Evolutionary conservation across 371 early-diverging fungal species (phyloP).

Genomic region (Sporodiniella umbellata): DNA sequence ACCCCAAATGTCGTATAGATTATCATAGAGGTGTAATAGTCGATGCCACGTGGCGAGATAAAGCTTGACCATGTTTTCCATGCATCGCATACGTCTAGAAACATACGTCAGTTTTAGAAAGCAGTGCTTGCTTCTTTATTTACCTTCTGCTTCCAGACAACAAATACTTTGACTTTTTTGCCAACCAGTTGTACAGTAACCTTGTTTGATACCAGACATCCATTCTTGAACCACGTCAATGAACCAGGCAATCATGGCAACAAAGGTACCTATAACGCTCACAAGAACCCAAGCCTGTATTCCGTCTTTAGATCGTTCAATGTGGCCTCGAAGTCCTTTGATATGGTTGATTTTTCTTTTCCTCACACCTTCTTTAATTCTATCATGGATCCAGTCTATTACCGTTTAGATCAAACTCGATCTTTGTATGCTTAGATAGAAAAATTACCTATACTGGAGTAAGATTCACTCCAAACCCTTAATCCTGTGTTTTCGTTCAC

Average conservation of each 20-base stretch:
- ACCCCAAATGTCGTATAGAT: slow-evolving; percentile 43
- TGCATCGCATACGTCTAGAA: slow-evolving; percentile 32
- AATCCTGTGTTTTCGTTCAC: slow-evolving; percentile 60
- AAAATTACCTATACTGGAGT: slow-evolving; percentile 73
- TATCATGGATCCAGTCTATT: slow-evolving; percentile 90
- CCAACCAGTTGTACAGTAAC: slow-evolving; percentile 85
- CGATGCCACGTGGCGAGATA: slow-evolving; percentile 17
- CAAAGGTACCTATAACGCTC: slow-evolving; percentile 57
- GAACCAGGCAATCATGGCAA: slow-evolving; percentile 77
- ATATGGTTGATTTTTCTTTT: slow-evolving; percentile 58
- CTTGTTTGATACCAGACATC: slow-evolving; percentile 78
- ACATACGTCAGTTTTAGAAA: no score
- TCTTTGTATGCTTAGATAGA: not conserved
- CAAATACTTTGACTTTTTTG: slow-evolving; percentile 87
- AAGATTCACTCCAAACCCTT: slow-evolving; percentile 63
- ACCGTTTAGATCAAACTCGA: no score
- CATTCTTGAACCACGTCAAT: slow-evolving; percentile 79
- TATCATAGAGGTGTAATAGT: slow-evolving; percentile 31
- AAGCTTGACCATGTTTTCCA: slow-evolving; percentile 47
- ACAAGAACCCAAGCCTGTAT: slow-evolving; percentile 88
- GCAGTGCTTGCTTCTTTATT: not conserved
- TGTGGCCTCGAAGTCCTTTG: slow-evolving; percentile 54
- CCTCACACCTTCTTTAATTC: slow-evolving; percentile 84
- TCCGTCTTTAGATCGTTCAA: slow-evolving; percentile 68
- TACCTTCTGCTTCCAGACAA: slow-evolving; percentile 77